phyloP scores from a whole-genome alignment of 2,329 filamentous ascomycete species.

The Talaromyces sp. region DNA sequence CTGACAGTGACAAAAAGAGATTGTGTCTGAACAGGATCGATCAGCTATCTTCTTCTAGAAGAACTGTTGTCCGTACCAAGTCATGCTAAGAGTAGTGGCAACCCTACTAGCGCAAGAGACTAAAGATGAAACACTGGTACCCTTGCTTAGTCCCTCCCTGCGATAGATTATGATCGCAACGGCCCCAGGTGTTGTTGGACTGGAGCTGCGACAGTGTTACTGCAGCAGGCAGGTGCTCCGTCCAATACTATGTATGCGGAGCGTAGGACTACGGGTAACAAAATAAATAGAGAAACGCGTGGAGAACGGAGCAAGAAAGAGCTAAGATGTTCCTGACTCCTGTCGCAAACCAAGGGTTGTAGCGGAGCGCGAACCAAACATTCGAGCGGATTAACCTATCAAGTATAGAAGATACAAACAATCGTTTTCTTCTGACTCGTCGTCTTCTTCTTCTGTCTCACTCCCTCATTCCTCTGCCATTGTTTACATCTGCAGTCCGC shows the following conservation, averaged over 20 bases:
- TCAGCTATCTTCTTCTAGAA: not conserved
- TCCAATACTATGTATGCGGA: not conserved
- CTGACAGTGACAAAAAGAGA: not conserved
- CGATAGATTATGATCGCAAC: not conserved
- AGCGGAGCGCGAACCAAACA: slow-evolving; percentile 11
- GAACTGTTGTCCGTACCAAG: not conserved
- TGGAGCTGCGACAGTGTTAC: not conserved
- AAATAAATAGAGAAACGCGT: slow-evolving; percentile 2
- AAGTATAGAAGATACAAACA: not conserved
- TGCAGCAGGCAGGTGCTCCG: not conserved
- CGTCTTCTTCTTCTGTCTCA: slow-evolving; percentile 12
- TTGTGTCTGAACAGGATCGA: not conserved
- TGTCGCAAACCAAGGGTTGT: not conserved
- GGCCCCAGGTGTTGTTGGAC: not conserved
- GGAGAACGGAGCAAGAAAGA: not conserved
- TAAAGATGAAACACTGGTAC: slow-evolving; percentile 27
- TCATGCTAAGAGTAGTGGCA: not conserved
- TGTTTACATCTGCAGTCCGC: slow-evolving; percentile 9
- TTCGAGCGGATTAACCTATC: not conserved
- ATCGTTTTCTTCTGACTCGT: slow-evolving; percentile 6
- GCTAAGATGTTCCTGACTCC: not conserved
- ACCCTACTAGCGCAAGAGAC: not conserved
- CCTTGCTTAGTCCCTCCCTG: slow-evolving; percentile 13
- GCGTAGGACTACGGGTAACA: not conserved
- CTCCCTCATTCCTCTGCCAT: not conserved